Conservation (phyloP, 305 asterid genomes). For the Ajuga reptans region DNA sequence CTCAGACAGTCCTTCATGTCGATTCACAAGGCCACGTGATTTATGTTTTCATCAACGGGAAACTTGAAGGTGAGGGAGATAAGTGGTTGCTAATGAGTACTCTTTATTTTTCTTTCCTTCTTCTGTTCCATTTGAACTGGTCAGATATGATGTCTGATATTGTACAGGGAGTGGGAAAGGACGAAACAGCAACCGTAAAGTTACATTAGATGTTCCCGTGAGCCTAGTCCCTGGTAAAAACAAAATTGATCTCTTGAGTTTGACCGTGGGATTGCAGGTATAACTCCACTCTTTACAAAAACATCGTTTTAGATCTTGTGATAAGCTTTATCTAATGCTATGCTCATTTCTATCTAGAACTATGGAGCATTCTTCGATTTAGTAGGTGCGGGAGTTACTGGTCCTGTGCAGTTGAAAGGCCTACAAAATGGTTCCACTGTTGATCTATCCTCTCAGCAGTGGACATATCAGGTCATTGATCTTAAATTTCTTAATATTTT, state of each 20-base stretch:
- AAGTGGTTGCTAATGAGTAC: neutral
- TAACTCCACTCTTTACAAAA: neutral
- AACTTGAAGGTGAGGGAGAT: conserved; percentile 57
- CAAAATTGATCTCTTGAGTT: conserved; percentile 74
- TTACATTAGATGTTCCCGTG: conserved; percentile 57
- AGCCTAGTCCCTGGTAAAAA: conserved; percentile 51
- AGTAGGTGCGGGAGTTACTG: conserved; percentile 77
- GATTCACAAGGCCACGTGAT: conserved; percentile 75
- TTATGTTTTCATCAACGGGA: conserved; percentile 58
- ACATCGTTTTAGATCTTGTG: neutral
- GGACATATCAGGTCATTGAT: conserved; percentile 84
- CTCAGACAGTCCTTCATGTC: conserved; percentile 60
- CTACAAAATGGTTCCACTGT: conserved; percentile 46
- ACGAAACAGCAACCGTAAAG: conserved; percentile 30
- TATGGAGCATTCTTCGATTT: conserved; percentile 79
- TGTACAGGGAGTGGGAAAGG: conserved; percentile 68
- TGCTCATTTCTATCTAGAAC: conserved; percentile 43
- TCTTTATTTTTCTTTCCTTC: neutral
- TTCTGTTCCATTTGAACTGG: neutral
- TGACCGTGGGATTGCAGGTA: conserved; percentile 88
- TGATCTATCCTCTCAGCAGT: conserved; percentile 67
- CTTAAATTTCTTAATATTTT: neutral
- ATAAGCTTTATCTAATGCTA: conserved; percentile 19
- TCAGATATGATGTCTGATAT: neutral
- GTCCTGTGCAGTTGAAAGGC: conserved; percentile 74